phyloP scores from a whole-genome alignment of 306 rosid species.

The Trichosanthes truncata region DNA sequence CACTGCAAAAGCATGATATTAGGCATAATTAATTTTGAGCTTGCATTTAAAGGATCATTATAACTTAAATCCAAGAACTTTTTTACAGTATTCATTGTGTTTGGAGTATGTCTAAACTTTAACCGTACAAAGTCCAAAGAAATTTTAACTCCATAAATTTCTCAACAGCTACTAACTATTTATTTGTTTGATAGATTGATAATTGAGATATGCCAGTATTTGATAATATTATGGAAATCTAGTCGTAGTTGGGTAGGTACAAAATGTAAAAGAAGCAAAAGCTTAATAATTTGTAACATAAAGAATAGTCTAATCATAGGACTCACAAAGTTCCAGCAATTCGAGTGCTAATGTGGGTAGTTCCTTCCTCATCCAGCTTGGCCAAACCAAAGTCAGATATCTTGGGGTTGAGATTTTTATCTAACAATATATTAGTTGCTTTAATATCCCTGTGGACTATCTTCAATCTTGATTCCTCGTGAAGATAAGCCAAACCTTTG shows the following conservation, averaged over 20 bases:
- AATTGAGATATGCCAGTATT: neutral
- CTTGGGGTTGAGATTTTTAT: neutral
- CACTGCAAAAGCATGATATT: neutral
- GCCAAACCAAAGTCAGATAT: neutral
- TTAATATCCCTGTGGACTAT: conserved; percentile 32
- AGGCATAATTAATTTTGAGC: neutral
- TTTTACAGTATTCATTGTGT: neutral
- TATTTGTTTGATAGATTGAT: neutral
- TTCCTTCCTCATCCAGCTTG: neutral
- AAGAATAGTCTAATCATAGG: neutral
- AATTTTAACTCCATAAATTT: too few relatives aligned
- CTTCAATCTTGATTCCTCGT: neutral
- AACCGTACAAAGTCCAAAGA: too few relatives aligned
- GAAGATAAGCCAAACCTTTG: neutral
- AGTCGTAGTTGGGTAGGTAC: neutral
- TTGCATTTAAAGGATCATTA: too few relatives aligned
- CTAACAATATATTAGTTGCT: conserved; percentile 22
- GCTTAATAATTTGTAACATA: neutral
- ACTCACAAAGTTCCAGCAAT: neutral
- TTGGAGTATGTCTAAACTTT: neutral
- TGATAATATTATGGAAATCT: neutral
- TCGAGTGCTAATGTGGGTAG: neutral
- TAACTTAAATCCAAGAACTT: too few relatives aligned
- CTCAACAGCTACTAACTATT: neutral
- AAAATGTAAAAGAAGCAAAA: neutral